Evolutionary conservation across 208 protist species (phyloP), one percentile per base, ranked within the genome.

Genomic region (Trypanosoma platydactyli): DNA sequence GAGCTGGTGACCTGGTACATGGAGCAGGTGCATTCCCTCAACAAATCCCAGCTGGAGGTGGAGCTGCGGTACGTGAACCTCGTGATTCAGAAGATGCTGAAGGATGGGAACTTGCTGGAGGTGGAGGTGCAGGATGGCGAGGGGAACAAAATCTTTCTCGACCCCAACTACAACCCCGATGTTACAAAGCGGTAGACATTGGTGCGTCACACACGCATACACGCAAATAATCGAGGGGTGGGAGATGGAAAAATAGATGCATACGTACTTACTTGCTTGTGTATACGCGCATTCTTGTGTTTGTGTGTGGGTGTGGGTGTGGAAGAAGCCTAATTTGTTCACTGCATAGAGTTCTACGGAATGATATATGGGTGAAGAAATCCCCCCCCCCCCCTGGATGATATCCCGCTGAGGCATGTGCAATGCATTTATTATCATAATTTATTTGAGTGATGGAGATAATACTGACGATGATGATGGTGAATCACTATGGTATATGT

Each of bases 1-100:
- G 90, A 95, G 55, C 62, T 95, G 49, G 82, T 92, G 42, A 80
- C 81, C 45, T 95, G 90, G 88, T 95, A 95, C 60, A 77, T 95
- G 30, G 87, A 94, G 71, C 85, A 92, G 77, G 77, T 95, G n/a
- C 81, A 80, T 52, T 86, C 85, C 29, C 73, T 92, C 50, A 88
- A 91, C 56, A 75, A 81, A 5, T 59, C 77, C 44, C 77, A 94
- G 75, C 77, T 95, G n/a, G 85, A 95, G 77, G 73, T 70, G 54
- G 87, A 95, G 77, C 62, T 90, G 67, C 76, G 80, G 4, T 92
- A 85, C 64, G 88, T 88, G 25, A 82, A 88, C 33, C 78, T 95
- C 25, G 87, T 94, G 18, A 65, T 95, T 46, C 77, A 76, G 42
- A 86, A 86, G 53, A 75, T 95, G 61, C 63, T 91, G 4, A 81